Evolutionary conservation across 768 basidiomycete species (phyloP).

Genomic region (Pleurotus tuoliensis): DNA sequence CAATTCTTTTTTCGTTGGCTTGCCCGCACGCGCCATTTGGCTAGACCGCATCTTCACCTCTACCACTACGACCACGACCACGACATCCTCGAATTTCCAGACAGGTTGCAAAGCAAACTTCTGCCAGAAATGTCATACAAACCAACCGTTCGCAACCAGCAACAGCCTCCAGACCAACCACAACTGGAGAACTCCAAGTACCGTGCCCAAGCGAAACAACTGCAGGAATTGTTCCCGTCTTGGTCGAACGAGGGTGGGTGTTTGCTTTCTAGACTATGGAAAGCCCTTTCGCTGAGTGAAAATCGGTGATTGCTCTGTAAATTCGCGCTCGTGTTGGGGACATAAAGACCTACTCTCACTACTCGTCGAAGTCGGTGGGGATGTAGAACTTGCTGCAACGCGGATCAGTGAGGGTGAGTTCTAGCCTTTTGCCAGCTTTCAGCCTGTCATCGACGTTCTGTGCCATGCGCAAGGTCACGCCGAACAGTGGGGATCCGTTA

Average conservation of each 20-base stretch:
- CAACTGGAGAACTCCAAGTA: conserved; percentile 39
- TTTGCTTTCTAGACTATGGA: no score
- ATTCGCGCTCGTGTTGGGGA: not conserved
- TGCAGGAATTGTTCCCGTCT: conserved; percentile 67
- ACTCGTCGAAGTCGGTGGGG: conserved; percentile 64
- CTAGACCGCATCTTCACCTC: not conserved
- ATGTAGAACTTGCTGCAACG: conserved; percentile 64
- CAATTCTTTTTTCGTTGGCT: not conserved
- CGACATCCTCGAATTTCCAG: no score
- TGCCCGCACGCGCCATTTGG: not conserved
- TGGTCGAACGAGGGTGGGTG: conserved; percentile 75
- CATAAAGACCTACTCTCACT: conserved; percentile 63
- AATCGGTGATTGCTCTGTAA: no score
- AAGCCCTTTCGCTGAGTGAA: no score
- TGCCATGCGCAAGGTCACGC: conserved; percentile 48
- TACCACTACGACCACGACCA: not conserved
- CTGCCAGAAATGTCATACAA: conserved; percentile 43
- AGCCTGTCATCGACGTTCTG: not conserved
- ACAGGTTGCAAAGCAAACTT: not conserved
- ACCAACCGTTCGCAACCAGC: conserved; percentile 39
- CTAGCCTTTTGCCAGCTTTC: not conserved
- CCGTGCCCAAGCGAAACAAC: conserved; percentile 50
- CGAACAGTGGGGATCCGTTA: conserved; percentile 80
- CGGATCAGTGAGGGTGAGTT: conserved; percentile 70
- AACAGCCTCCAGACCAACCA: conserved; percentile 27